A percentile compares a stretch with the other conserved stretches of the same genome.
Evolutionary conservation across 768 basidiomycete species (phyloP).

Genomic region (Tephrocybe rancida): DNA sequence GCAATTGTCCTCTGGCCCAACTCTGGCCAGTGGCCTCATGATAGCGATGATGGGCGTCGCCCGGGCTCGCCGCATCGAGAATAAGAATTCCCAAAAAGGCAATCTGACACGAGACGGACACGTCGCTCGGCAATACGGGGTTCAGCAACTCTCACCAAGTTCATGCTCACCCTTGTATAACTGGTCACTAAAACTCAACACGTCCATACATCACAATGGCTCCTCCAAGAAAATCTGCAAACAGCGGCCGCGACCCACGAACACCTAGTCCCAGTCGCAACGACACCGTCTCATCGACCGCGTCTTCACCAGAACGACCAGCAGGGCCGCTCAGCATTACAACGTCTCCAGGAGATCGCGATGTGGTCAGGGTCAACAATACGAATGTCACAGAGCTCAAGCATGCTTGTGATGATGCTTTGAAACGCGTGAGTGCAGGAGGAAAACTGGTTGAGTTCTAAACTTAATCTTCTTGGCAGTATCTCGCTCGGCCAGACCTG

Average conservation of each 20-base stretch:
- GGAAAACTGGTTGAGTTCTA: neutral
- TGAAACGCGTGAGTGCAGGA: constrained; percentile 70
- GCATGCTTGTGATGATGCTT: constrained; percentile 82
- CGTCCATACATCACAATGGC: constrained; percentile 14
- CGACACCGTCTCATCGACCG: constrained; percentile 20
- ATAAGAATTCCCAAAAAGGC: constrained; percentile 11
- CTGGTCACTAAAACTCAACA: constrained; percentile 3
- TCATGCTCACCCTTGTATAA: constrained; percentile 12
- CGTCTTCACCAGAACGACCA: constrained; percentile 46
- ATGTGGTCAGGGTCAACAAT: constrained; percentile 64
- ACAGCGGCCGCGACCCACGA: constrained; percentile 16
- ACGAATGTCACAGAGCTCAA: constrained; percentile 60
- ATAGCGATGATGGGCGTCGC: neutral
- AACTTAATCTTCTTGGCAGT: constrained; percentile 45
- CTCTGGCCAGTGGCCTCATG: neutral
- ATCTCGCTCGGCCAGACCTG: constrained; percentile 74
- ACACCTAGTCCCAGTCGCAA: constrained; percentile 22
- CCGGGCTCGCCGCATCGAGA: too few relatives aligned
- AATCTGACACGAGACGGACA: constrained; percentile 17
- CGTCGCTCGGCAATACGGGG: constrained; percentile 13
- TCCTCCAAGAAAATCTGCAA: constrained; percentile 18
- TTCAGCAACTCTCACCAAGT: constrained; percentile 8
- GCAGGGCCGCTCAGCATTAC: constrained; percentile 55
- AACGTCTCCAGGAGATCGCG: constrained; percentile 46
- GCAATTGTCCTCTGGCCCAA: too few relatives aligned